phyloP scores from a whole-genome alignment of 2,329 filamentous ascomycete species.

The Stagonosporopsis cucurbitacearum region DNA sequence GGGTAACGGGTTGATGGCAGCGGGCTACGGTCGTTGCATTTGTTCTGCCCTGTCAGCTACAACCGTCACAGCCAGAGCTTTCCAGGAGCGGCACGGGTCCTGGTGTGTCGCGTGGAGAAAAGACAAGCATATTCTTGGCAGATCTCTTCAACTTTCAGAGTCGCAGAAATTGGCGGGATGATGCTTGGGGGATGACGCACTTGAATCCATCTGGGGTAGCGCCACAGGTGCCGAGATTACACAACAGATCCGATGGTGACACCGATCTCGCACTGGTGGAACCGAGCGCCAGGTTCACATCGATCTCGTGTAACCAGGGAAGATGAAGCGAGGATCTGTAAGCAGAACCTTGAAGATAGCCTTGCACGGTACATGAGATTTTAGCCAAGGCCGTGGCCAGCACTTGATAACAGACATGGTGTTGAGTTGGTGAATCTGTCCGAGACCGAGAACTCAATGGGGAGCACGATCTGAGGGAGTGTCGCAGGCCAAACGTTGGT shows the following conservation, averaged over 20 bases:
- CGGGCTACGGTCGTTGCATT: slow-evolving; percentile 13
- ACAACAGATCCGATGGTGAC: slow-evolving; percentile 36
- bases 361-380: neutral
- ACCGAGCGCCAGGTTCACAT: slow-evolving; percentile 45
- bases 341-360: slow-evolving; percentile 10
- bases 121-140: slow-evolving; percentile 38
- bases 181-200: slow-evolving; percentile 41
- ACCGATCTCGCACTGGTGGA: slow-evolving; percentile 49
- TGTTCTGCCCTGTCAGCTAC: slow-evolving; percentile 21
- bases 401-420: slow-evolving; percentile 3
- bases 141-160: slow-evolving; percentile 22
- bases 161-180: slow-evolving; percentile 27
- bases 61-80: slow-evolving; percentile 16
- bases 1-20: slow-evolving; percentile 20
- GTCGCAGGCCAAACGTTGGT: slow-evolving; percentile 1
- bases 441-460: neutral
- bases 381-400: neutral
- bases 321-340: slow-evolving; percentile 26
- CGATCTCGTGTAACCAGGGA: slow-evolving; percentile 43
- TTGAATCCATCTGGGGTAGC: slow-evolving; percentile 36
- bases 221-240: slow-evolving; percentile 42
- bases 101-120: slow-evolving; percentile 36
- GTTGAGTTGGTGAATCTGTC: neutral
- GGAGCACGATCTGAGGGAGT: neutral
- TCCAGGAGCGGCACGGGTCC: slow-evolving; percentile 27